Conservation (phyloP, 1,139 yeast genomes). For the Yarrowia galli region DNA sequence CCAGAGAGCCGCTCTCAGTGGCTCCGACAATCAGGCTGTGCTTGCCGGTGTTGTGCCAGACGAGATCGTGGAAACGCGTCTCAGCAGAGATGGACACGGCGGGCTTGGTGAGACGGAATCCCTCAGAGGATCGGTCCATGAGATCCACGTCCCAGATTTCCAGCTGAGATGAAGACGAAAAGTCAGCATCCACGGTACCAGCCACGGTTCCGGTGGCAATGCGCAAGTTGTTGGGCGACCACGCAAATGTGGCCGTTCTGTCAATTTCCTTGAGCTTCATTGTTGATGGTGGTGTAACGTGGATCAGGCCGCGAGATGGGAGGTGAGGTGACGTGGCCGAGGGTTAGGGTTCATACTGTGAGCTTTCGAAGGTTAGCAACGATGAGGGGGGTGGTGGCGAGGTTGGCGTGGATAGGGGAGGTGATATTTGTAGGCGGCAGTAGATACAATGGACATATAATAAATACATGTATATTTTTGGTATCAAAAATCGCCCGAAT, state of each 20-base stretch:
- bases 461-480: not conserved
- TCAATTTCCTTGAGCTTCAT: conserved; percentile 87
- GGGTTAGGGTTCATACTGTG: conserved; percentile 23
- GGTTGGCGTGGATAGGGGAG: not conserved
- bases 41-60: conserved; percentile 73
- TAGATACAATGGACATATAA: not conserved
- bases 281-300: conserved; percentile 21
- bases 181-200: conserved; percentile 90
- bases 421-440: no score
- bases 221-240: conserved; percentile 73
- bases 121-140: conserved; percentile 52
- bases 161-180: conserved; percentile 76
- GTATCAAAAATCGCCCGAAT: not conserved
- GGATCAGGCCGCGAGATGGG: conserved; percentile 36
- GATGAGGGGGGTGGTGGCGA: conserved; percentile 9
- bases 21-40: conserved; percentile 84
- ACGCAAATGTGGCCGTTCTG: conserved; percentile 91
- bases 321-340: conserved; percentile 39
- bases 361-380: conserved; percentile 28
- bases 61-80: conserved; percentile 75
- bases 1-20: conserved; percentile 79
- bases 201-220: conserved; percentile 93
- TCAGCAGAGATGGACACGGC: conserved; percentile 63
- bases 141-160: conserved; percentile 80
- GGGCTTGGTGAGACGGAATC: conserved; percentile 54